Evolutionary conservation across 768 basidiomycete species (phyloP).

Genomic region (Hygrocybe coccinea): DNA sequence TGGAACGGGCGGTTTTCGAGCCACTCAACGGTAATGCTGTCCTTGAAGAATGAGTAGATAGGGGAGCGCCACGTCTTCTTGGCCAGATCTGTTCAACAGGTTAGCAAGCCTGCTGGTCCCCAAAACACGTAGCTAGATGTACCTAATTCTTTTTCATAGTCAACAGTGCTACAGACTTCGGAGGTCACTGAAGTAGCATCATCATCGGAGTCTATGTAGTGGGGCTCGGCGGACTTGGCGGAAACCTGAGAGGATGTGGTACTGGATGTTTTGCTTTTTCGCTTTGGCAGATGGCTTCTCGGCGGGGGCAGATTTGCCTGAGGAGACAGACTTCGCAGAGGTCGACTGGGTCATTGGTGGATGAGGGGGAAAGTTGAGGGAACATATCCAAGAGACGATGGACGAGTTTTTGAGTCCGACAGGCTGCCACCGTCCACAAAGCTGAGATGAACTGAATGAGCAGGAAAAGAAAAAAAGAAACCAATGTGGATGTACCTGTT

Average conservation of each 20-base stretch:
- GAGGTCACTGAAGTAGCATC: background rate
- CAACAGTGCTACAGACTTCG: background rate
- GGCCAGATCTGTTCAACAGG: constrained; percentile 12
- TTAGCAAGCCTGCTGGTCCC: background rate
- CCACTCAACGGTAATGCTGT: constrained; percentile 14
- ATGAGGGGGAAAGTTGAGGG: background rate
- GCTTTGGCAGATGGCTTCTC: background rate
- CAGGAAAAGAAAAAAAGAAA: background rate
- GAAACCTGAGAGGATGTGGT: background rate
- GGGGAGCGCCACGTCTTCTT: constrained; percentile 24
- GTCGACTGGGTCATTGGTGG: background rate
- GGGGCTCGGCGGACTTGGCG: background rate
- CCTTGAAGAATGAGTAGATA: constrained; percentile 26
- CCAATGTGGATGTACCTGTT: background rate
- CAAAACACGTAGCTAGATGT: background rate
- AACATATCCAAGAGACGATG: background rate
- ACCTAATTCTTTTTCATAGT: background rate
- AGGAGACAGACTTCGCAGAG: background rate
- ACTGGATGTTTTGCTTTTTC: background rate
- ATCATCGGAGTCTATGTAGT: background rate
- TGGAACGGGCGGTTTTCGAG: constrained; percentile 14
- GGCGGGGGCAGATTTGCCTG: background rate
- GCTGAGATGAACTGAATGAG: background rate
- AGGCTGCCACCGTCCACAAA: background rate
- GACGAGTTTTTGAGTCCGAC: background rate